These are phyloP conservation scores for Alternaria conjuncta DNA, from an alignment of 2,329 filamentous ascomycete genomes.

Conservation along the genomic window DNA sequence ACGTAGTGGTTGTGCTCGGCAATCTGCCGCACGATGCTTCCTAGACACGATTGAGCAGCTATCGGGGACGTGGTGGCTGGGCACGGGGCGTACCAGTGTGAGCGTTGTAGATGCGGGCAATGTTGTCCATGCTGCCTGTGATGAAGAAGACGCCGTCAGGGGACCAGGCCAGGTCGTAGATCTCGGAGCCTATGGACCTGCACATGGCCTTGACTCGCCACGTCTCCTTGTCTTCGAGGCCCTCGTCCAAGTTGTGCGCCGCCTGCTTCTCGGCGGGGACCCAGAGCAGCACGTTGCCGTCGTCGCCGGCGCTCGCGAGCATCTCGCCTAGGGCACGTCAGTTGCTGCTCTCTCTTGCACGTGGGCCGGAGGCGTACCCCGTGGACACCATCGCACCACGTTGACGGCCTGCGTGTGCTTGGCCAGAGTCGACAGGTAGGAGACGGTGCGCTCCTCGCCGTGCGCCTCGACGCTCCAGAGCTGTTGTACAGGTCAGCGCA, in stretches of 20 bases:
- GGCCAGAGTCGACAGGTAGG: slow-evolving; percentile 87
- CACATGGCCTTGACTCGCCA: slow-evolving; percentile 99
- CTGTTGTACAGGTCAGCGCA: slow-evolving; percentile 58
- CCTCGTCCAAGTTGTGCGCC: slow-evolving; percentile 79
- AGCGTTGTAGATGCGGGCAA: slow-evolving; percentile 95
- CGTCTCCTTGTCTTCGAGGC: slow-evolving; percentile 90
- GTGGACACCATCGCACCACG: slow-evolving; percentile 93
- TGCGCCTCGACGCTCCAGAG: slow-evolving; percentile 89
- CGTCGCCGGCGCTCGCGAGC: slow-evolving; percentile 92
- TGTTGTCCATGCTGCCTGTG: slow-evolving; percentile 98
- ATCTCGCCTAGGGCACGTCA: slow-evolving; percentile 72
- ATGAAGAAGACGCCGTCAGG: slow-evolving; percentile 97
- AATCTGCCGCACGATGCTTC: slow-evolving; percentile 76
- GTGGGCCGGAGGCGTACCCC: slow-evolving; percentile 65
- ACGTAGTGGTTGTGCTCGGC: slow-evolving; percentile 98
- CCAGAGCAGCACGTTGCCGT: slow-evolving; percentile 97
- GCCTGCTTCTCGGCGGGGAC: slow-evolving; percentile 80
- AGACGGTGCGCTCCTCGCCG: slow-evolving; percentile 85
- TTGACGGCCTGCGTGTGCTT: slow-evolving; percentile 98
- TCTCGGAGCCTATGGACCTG: slow-evolving; percentile 90
- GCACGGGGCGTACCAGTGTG: slow-evolving; percentile 70
- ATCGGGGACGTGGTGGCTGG: slow-evolving; percentile 7
- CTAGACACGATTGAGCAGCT: slow-evolving; percentile 31
- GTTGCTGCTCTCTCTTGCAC: slow-evolving; percentile 2
- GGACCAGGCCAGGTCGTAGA: slow-evolving; percentile 98